Conservation (phyloP, 148 eudicot genomes). For the Amaranthus cruentus region DNA sequence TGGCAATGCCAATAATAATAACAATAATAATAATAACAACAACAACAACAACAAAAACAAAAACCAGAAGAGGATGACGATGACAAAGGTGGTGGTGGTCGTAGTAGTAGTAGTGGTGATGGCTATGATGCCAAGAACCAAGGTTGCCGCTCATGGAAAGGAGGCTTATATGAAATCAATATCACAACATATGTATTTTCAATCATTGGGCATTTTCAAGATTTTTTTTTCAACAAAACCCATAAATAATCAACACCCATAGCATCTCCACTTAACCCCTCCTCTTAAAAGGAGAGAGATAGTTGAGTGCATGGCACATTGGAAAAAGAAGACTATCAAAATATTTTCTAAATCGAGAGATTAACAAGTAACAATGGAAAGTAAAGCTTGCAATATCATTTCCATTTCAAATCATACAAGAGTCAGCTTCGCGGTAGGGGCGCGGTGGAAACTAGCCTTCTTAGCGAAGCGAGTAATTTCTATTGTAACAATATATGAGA, state of each 20-base stretch:
- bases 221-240: background rate
- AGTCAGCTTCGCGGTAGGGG: too few species aligned
- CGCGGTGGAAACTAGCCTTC: too few species aligned
- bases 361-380: too few species aligned
- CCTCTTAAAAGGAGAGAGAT: background rate
- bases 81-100: background rate
- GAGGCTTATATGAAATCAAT: constrained; percentile 29
- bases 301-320: background rate
- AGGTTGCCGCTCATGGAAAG: constrained; percentile 29
- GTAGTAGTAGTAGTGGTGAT: background rate
- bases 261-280: background rate
- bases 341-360: background rate
- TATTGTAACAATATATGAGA: too few species aligned
- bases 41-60: background rate
- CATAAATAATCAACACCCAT: background rate
- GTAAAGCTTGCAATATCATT: background rate
- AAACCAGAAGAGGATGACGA: background rate
- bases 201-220: constrained; percentile 22
- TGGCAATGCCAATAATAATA: constrained; percentile 3
- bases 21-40: constrained; percentile 9
- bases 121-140: background rate
- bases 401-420: too few species aligned
- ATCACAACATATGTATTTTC: background rate
- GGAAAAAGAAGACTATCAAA: background rate
- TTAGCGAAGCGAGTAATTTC: too few species aligned